Evolutionary conservation across 2,329 filamentous ascomycete genomes (phyloP).

Genomic region (Colletotrichum sp.): DNA sequence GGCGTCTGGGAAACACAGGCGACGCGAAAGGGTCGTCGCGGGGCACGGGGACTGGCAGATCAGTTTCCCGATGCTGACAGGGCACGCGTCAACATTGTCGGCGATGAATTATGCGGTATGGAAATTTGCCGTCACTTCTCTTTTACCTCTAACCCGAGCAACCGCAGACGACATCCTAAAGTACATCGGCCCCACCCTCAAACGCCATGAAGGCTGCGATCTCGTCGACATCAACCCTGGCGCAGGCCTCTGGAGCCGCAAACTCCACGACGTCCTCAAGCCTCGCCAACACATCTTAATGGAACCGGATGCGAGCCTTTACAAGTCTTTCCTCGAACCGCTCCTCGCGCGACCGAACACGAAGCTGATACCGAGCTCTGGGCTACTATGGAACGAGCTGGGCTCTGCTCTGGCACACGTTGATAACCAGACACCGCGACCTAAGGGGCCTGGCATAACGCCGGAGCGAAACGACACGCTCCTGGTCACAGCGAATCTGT

Average conservation of each 20-base stretch:
- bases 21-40: background rate
- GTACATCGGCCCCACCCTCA: conserved; percentile 72
- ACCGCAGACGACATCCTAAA: conserved; percentile 69
- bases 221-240: conserved; percentile 89
- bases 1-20: background rate
- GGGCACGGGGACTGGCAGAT: background rate
- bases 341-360: conserved; percentile 56
- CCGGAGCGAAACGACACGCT: conserved; percentile 72
- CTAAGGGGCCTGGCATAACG: conserved; percentile 40
- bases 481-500: conserved; percentile 74
- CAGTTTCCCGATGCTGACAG: background rate
- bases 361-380: conserved; percentile 58
- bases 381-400: conserved; percentile 67
- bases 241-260: conserved; percentile 76
- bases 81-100: background rate
- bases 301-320: conserved; percentile 69
- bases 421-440: conserved; percentile 56
- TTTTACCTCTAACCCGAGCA: background rate
- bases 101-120: background rate
- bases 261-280: conserved; percentile 75
- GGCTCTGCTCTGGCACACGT: conserved; percentile 57
- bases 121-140: background rate
- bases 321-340: conserved; percentile 64
- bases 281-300: conserved; percentile 85
- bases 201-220: conserved; percentile 78